These are phyloP conservation scores for Corynascus novoguineensis DNA, from an alignment of 495 filamentous ascomycete species.

Conservation along the genomic window DNA sequence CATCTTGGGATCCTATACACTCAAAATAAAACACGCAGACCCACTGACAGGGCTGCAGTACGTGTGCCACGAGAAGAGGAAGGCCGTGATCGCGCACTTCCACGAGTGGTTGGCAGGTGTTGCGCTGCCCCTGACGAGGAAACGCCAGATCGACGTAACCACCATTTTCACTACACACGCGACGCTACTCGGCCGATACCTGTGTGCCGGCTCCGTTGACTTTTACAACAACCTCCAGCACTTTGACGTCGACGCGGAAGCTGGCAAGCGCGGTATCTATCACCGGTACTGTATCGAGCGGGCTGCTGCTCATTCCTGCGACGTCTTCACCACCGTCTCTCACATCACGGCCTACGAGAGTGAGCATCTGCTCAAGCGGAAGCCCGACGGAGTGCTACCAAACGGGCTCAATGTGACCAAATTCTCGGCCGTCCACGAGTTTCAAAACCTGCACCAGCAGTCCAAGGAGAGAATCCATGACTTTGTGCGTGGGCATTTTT, in stretches of 20 bases:
- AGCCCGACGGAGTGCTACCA: constrained; percentile 92
- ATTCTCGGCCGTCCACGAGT: constrained; percentile 97
- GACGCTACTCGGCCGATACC: constrained; percentile 87
- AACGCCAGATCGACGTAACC: constrained; percentile 89
- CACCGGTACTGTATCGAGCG: constrained; percentile 98
- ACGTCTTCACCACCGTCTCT: constrained; percentile 97
- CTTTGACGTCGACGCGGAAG: constrained; percentile 95
- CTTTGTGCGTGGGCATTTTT: constrained; percentile 97
- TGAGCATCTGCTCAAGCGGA: constrained; percentile 94
- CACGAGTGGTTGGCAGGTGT: constrained; percentile 98
- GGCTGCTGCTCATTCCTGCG: constrained; percentile 80
- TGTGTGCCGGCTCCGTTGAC: constrained; percentile 94
- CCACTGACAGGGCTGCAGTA: constrained; percentile 54
- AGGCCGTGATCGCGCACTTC: constrained; percentile 93
- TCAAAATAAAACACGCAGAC: neutral
- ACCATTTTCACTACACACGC: constrained; percentile 99
- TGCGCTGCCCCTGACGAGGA: constrained; percentile 87
- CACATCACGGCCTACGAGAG: constrained; percentile 98
- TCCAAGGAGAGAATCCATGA: constrained; percentile 97
- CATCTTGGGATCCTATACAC: neutral
- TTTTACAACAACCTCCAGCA: constrained; percentile 99
- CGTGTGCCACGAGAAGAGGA: constrained; percentile 82
- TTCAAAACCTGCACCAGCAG: constrained; percentile 95
- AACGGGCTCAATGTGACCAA: constrained; percentile 99
- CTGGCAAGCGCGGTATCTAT: constrained; percentile 96